Evolutionary conservation across 805 yeast species (phyloP).

Genomic region (Candida nanaspora): DNA sequence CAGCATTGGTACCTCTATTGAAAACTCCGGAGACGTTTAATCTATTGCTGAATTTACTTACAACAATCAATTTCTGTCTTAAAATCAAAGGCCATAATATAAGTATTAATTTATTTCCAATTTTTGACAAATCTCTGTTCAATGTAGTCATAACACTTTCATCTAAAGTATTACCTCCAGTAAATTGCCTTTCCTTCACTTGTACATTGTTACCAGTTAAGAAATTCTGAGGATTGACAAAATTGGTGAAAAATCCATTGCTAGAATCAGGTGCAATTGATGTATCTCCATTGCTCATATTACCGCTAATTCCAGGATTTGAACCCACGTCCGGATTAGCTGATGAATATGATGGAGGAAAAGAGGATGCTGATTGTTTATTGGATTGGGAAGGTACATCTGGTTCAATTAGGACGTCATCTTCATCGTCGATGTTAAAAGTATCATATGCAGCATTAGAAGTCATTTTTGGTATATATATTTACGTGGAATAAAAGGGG

Average conservation of each 20-base stretch:
- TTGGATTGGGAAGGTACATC: conserved; percentile 13
- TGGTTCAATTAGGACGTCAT: conserved; percentile 24
- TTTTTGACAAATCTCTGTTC: conserved; percentile 24
- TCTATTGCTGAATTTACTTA: conserved; percentile 20
- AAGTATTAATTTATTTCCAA: conserved; percentile 27
- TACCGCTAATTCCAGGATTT: background rate
- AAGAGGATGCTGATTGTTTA: too few species aligned
- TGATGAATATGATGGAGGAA: too few species aligned
- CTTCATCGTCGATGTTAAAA: conserved; percentile 23
- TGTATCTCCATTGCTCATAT: background rate
- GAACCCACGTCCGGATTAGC: background rate
- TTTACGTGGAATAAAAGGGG: background rate
- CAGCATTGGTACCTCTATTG: conserved; percentile 5
- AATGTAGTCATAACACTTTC: conserved; percentile 47
- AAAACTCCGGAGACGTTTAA: conserved; percentile 7
- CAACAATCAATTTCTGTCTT: conserved; percentile 21
- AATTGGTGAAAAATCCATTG: conserved; percentile 20
- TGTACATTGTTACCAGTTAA: conserved; percentile 18
- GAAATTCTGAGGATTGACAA: conserved; percentile 26
- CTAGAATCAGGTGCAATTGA: conserved; percentile 1
- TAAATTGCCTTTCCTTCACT: conserved; percentile 40
- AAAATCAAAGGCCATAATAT: conserved; percentile 31
- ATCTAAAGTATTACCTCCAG: conserved; percentile 53
- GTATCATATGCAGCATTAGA: conserved; percentile 7
- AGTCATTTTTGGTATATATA: conserved; percentile 3